Evolutionary conservation across 176 grass and related monocot species (phyloP), one percentile per base, ranked within the genome.

Genomic region (Oryza rufipogon): DNA sequence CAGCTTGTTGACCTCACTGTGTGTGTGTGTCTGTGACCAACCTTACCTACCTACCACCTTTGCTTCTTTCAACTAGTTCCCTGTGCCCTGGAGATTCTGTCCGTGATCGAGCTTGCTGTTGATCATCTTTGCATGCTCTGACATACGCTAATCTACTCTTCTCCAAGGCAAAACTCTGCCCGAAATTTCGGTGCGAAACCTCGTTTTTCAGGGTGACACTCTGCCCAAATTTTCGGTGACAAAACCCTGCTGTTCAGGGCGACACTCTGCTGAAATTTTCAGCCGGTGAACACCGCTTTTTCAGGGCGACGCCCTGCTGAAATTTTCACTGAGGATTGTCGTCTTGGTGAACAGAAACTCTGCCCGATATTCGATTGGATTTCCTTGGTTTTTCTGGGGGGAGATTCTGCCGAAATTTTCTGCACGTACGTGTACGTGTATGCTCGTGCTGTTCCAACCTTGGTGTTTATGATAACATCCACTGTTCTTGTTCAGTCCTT

Each of bases 401-500:
- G 39, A 81, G 20, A 54, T 48, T 84, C 86, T 87, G 92, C 26
- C 36, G 61, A 83, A 79, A 34, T 93, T 85, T 81, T 75, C 28
- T 23, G 9, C 20, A 63, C 58, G 58, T 20, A 61, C 30, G 16
- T 34, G 17, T 32, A 32, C 30, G 30, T 12, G 19, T 12, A 73
- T 81, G 38, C 68, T 79, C 9, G n/a, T 70, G 68, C 12, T 11
- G 14, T 71, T 49, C 68, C 3, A 58, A 39, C 33, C 38, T 11
- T 11, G 44, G 81, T 80, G 86, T 94, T 88, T 94, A 94, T 92
- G 94, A 83, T 97, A 92, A 87, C 84, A 89, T 90, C 86, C 52
- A 89, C 87, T 45, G 73, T 89, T 33, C 75, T 91, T 51, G 94
- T 90, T 16, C 92, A 97, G 65, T 97, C 94, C 76, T 90, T 97